phyloP scores from a whole-genome alignment of 495 filamentous ascomycete genomes.

The Corynascus novoguineensis region DNA sequence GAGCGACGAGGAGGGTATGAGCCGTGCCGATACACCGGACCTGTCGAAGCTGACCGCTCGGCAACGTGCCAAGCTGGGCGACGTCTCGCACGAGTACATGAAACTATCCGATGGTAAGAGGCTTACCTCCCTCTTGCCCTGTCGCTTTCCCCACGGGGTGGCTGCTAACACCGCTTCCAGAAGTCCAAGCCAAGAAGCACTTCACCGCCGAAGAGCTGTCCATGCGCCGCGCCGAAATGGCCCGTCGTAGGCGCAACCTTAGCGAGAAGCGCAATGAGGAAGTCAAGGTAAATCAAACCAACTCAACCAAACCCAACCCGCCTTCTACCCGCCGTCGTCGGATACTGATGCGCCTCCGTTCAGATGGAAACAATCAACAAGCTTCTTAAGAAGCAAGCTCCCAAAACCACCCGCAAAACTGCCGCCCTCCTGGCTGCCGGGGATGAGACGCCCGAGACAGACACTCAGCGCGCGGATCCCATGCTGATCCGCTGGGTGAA shows the following conservation, averaged over 20 bases:
- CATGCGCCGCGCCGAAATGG: slow-evolving; percentile 96
- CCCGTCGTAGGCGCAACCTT: slow-evolving; percentile 87
- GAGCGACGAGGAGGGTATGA: slow-evolving; percentile 58
- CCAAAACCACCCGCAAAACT: slow-evolving; percentile 62
- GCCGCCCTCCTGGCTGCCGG: slow-evolving; percentile 26
- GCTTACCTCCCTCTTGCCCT: too few relatives aligned
- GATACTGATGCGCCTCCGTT: slow-evolving; percentile 3
- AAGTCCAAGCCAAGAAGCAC: slow-evolving; percentile 88
- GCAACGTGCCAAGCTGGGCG: slow-evolving; percentile 69
- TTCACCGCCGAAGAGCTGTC: slow-evolving; percentile 91
- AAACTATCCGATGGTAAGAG: slow-evolving; percentile 71
- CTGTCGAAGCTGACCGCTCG: slow-evolving; percentile 81
- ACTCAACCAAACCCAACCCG: background rate
- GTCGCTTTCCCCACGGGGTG: background rate
- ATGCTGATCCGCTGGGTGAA: slow-evolving; percentile 76
- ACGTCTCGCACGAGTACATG: slow-evolving; percentile 51
- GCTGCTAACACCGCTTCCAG: slow-evolving; percentile 39
- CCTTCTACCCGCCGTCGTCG: background rate
- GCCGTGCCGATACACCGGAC: slow-evolving; percentile 66
- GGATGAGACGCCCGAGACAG: slow-evolving; percentile 51
- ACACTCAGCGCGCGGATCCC: slow-evolving; percentile 54
- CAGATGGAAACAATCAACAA: slow-evolving; percentile 99
- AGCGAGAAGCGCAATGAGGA: slow-evolving; percentile 97
- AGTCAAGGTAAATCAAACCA: slow-evolving; percentile 98
- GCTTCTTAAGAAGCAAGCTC: slow-evolving; percentile 89